Evolutionary conservation across 1,139 yeast species (phyloP), one percentile per base, ranked within the genome.

Genomic region (Suhomyces taliae): DNA sequence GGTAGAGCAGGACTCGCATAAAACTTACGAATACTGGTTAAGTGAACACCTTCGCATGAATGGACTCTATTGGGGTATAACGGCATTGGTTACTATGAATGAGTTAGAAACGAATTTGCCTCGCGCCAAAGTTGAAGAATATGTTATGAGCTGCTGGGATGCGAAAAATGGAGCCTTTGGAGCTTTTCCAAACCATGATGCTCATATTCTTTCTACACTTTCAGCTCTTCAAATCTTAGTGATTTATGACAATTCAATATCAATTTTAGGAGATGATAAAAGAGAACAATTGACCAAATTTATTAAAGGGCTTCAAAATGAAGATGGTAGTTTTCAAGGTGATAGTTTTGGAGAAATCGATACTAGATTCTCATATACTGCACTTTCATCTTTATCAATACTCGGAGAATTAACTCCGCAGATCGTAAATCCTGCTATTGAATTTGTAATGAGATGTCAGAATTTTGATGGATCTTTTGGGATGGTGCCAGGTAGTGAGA

Each of bases 391-490:
- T 0, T 72, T 93, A 46, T 78, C 89, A 0, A 75, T 93, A 8
- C 65, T 93, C 34, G 91, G 83, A 12, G 79, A 71, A 48, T 70
- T 91, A 49, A 80, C 82, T n/a, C 61, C 71, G 5, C 77, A 82
- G 24, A 70, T 88, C 8, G 84, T 81, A 0, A 83, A 79, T 8
- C 82, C 82, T 1, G 89, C 96, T 0, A 83, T 81, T 1, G 71
- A 70, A 1, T 93, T 83, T 67, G 79, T 91, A 9, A 58, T 79
- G 50, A 60, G 63, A 38, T 95, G 99, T 65, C 85, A 80, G 53
- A 95, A 95, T 64, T 93, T 90, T 61, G 99, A 93, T 62, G 99
- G 99, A 4, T 97, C 96, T 0, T 93, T 88, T 71, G 99, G 99
- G 0, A 73, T 89, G 68, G 82, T 83, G 8, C 99, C 99, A 0